Base-by-base conservation (phyloP, 2,329 filamentous ascomycete genomes). In the Aureobasidium uvarum region DNA sequence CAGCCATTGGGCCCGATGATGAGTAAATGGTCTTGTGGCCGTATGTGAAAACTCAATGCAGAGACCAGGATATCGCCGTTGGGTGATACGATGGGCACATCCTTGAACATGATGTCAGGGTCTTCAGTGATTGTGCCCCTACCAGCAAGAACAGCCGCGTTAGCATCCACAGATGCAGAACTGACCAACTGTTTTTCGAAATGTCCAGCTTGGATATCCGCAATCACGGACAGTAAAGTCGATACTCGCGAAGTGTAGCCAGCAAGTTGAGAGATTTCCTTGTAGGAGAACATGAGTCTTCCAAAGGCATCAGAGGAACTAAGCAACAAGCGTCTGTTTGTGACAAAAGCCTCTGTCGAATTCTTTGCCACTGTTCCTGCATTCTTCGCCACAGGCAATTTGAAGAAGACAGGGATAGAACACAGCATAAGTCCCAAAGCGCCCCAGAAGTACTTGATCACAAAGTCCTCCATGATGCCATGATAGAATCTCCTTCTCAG, bases 381-480 rank as follows among this genome's bases (percentile, higher is more conserved):
- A 84, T 31, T 85, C 78, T 73, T 91, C 87, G 51, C 74, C 1
- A 90, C 90, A 0, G 93, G 92, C 20, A 97, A 84, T 77, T 94
- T 94, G 82, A 99, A 90, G 77, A 99, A 99, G 2, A 98, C 94
- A 0, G 95, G 95, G 0, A 96, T 88, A 76, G 92, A 96, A 81
- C 95, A 99, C 11, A 99, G 86, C 69, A 96, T 78, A 69, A 99
- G 83, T 1, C 95, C 95, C 50, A 99, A 78, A 2, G 95, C 94
- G 46, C 95, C 95, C 95, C 95, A 99, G 78, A 98, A 95, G 76
- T 99, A 99, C 78, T 99, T 99, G 78, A 99, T 96, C 66, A 98
- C 92, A 77, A 97, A 99, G 77, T 99, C 95, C 76, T 99, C 95
- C 94, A 98, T 97, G 73, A 99, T 89, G n/a, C 93, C 94, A 76